Conservation (phyloP, 139 green algal species). For the Mesostigma viride region DNA sequence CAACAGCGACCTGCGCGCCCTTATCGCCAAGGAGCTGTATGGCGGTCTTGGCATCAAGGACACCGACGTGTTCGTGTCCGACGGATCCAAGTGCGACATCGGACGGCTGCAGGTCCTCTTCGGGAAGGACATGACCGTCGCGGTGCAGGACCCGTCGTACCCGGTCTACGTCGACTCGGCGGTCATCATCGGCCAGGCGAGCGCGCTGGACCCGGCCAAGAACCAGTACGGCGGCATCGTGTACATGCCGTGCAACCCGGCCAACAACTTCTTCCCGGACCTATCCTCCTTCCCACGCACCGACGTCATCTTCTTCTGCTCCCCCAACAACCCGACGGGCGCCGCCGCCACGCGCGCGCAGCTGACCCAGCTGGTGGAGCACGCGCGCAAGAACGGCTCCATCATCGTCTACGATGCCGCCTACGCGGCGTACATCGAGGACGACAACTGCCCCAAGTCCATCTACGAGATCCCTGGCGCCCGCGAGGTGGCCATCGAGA, state of each 20-base stretch:
- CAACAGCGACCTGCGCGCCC: conserved; percentile 59
- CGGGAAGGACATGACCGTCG: conserved; percentile 39
- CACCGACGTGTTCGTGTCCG: conserved; percentile 89
- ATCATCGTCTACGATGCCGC: conserved; percentile 96
- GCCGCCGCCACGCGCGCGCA: conserved; percentile 82
- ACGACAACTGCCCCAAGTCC: conserved; percentile 80
- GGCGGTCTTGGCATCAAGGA: conserved; percentile 42
- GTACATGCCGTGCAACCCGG: conserved; percentile 89
- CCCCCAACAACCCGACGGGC: conserved; percentile 75
- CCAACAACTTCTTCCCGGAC: conserved; percentile 97
- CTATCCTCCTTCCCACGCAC: conserved; percentile 60
- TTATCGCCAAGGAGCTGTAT: conserved; percentile 75
- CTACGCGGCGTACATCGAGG: conserved; percentile 90
- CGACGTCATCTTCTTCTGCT: conserved; percentile 99
- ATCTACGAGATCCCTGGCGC: conserved; percentile 92
- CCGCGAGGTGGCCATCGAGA: conserved; percentile 31
- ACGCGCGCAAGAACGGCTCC: conserved; percentile 67
- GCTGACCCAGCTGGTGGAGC: conserved; percentile 77
- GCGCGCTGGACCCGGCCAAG: conserved; percentile 53
- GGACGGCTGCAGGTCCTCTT: conserved; percentile 84
- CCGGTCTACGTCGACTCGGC: conserved; percentile 92
- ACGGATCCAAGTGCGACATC: conserved; percentile 99
- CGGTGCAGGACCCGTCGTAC: conserved; percentile 90
- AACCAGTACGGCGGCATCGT: conserved; percentile 72
- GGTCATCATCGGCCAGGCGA: conserved; percentile 97